Percentiles rank a stretch among this genome's conserved stretches.
These are phyloP conservation scores for Barbatosphaeria neglecta DNA, from an alignment of 495 filamentous ascomycete species.

Conservation along the genomic window DNA sequence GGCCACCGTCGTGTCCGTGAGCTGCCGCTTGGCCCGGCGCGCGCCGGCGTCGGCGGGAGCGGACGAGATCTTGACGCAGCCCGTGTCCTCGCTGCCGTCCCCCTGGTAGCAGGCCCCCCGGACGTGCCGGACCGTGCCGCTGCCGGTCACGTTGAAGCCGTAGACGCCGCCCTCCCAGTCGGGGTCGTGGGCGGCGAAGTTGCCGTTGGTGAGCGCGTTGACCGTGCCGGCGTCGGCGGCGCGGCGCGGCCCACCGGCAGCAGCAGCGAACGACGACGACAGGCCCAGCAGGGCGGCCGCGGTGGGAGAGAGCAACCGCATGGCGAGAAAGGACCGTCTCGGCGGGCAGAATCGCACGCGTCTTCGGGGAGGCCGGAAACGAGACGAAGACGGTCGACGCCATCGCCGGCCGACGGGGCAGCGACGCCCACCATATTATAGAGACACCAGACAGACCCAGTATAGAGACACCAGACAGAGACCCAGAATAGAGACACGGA, in stretches of 20 bases:
- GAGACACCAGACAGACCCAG: too few species aligned
- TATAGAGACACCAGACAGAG: too few species aligned
- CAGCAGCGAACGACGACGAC: background rate
- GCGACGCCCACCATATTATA: background rate
- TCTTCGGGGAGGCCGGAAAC: background rate
- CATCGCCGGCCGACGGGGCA: background rate
- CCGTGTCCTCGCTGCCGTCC: background rate
- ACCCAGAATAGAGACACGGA: too few species aligned
- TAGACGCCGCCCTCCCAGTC: background rate
- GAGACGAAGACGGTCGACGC: background rate
- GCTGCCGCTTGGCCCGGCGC: background rate
- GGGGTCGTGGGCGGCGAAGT: background rate
- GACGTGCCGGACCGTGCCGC: background rate
- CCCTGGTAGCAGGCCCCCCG: background rate
- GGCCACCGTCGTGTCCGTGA: background rate
- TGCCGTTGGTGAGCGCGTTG: background rate
- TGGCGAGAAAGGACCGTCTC: background rate
- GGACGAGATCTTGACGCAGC: background rate
- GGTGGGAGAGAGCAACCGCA: background rate
- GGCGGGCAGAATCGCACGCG: background rate
- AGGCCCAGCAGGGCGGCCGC: background rate
- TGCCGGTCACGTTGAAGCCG: background rate
- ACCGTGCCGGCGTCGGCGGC: background rate
- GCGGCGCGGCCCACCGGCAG: background rate
- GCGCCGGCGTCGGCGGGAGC: background rate